Evolutionary conservation across 2,329 filamentous ascomycete species (phyloP), one percentile per base, ranked within the genome.

Genomic region (Fusarium sp.): DNA sequence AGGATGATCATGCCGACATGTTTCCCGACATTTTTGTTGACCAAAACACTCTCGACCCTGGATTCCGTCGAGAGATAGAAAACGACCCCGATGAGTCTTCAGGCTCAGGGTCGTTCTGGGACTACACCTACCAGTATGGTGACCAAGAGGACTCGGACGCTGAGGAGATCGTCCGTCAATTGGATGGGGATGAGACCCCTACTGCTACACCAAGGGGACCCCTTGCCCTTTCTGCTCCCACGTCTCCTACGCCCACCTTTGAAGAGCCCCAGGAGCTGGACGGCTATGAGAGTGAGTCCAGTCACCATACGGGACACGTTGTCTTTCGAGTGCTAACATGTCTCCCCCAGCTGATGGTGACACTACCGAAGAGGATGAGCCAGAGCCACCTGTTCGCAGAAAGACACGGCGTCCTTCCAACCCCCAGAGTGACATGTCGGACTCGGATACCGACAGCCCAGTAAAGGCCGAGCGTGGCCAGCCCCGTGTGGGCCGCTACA

Each of bases 11-110:
- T 54, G 88, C 90, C 69, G 89, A 91, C 72, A 89, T 95, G 73
- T 94, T 94, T 71, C 92, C 93, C 1, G 91, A 95, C 80, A 91
- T 96, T 68, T 96, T 96, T 81, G 87, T 95, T 66, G 91, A 93
- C 59, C 93, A 95, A 82, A 92, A 91, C 79, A 88, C 90, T 18
- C 86, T 96, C 6, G 93, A 95, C 76, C 92, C 93, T 7, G 88
- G 88, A 61, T 91, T 96, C 78, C 92, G 93, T 73, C 89, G 90
- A 48, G 91, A 94, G 83, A 92, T 95, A 73, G 93, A 95, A 80
- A 88, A 89, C 72, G 91, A 94, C 73, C 84, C 85, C n/a, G 86
- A 89, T 60, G 88, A 90, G 69, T 88, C 87, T 0, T 91, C 87
- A 6, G 87, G 87, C 68, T 89, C 87, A 24, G 85, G 85, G 45